These are phyloP conservation scores for Paramyrothecium sp. DNA, from an alignment of 2,329 filamentous ascomycete species.

Conservation along the genomic window DNA sequence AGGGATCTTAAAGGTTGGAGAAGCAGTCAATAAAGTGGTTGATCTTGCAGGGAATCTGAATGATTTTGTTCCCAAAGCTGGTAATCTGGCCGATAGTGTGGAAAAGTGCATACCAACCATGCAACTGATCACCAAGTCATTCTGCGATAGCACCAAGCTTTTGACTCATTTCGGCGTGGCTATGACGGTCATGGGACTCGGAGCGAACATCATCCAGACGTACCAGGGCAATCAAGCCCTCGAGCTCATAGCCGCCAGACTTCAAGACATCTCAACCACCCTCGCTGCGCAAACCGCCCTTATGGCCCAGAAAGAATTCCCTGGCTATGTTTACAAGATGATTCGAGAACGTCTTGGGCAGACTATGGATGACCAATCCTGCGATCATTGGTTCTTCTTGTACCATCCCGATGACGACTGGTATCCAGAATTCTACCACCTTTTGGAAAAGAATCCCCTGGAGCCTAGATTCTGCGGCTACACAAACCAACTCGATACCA, in stretches of 20 bases:
- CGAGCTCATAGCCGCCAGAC: slow-evolving; percentile 30
- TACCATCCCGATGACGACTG: slow-evolving; percentile 40
- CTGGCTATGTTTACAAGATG: slow-evolving; percentile 34
- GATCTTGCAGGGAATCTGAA: slow-evolving; percentile 3
- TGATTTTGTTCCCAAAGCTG: slow-evolving; percentile 16
- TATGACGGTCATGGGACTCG: slow-evolving; percentile 27
- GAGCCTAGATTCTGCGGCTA: slow-evolving; percentile 35
- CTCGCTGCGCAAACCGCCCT: slow-evolving; percentile 33
- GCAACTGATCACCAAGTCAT: slow-evolving; percentile 31
- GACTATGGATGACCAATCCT: slow-evolving; percentile 24
- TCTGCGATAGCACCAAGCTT: slow-evolving; percentile 28
- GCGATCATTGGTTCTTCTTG: slow-evolving; percentile 37
- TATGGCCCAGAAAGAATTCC: slow-evolving; percentile 33
- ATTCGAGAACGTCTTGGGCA: slow-evolving; percentile 31
- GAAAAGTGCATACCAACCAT: slow-evolving; percentile 27
- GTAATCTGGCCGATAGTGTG: slow-evolving; percentile 16
- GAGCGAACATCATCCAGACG: slow-evolving; percentile 30
- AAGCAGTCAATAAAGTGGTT: slow-evolving; percentile 19
- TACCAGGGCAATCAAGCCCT: slow-evolving; percentile 34
- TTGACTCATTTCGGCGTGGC: slow-evolving; percentile 27
- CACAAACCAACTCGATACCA: slow-evolving; percentile 37
- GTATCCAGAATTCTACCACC: slow-evolving; percentile 37
- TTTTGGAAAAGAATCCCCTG: slow-evolving; percentile 30
- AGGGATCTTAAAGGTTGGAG: slow-evolving; percentile 20
- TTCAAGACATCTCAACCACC: slow-evolving; percentile 28